Evolutionary conservation across 106 monocot species (phyloP), one percentile per base, ranked within the genome.

Genomic region (Amphibolis antarctica): DNA sequence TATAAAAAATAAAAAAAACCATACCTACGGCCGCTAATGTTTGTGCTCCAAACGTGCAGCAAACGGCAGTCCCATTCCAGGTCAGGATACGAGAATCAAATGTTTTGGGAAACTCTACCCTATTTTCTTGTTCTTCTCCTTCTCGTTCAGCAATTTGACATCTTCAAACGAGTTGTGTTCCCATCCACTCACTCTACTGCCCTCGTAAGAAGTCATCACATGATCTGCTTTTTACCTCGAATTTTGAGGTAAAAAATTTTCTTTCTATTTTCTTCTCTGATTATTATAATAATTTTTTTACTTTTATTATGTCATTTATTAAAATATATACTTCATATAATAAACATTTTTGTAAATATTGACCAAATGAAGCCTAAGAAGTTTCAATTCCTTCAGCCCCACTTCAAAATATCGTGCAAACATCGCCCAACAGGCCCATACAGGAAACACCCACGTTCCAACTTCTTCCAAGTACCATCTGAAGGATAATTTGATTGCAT

Each of bases 371-470:
- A 84, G 88, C 28, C 87, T 84, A 53, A 30, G 75, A 12, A 92
- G 44, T 74, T 86, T 86, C 66, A 92, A 86, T 75, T 92, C 83
- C 60, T 89, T 94, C 53, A 94, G 55, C 57, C 89, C 83, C 7
- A 94, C 93, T 73, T 94, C 89, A 54, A 94, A 94, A 43, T 92
- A 94, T 53, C 86, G 85, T 25, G 94, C 86, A 69, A 92, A 92
- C 74, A 89, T 94, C 76, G 89, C 94, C 94, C 94, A 94, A 65
- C 89, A 86, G 55, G 89, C 94, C 94, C n/a, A n/a, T n/a, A n/a
- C n/a, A n/a, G n/a, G n/a, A n/a, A n/a, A n/a, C n/a, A n/a, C n/a
- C n/a, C n/a, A n/a, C n/a, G n/a, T n/a, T n/a, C n/a, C n/a, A n/a
- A n/a, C n/a, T n/a, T n/a, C n/a, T n/a, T n/a, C n/a, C n/a, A n/a